Evolutionary conservation across 148 eudicot genomes (phyloP).

Genomic region (Chenopodium berlandieri): DNA sequence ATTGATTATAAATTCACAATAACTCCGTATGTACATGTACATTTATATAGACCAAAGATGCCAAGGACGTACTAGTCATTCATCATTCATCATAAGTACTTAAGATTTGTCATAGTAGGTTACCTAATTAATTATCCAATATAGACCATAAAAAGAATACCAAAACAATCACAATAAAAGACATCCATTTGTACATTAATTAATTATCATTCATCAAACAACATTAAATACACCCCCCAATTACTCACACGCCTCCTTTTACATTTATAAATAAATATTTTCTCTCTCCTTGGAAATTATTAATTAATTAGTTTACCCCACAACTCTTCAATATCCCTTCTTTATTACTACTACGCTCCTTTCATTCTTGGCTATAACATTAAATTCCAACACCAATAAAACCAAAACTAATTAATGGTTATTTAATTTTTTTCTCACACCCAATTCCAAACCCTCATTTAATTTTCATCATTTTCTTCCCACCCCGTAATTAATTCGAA

Average conservation of each 20-base stretch:
- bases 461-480: conserved; percentile 11
- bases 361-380: conserved; percentile 4
- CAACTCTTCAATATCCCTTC: neutral
- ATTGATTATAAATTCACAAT: too few species aligned
- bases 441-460: conserved; percentile 36
- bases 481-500: neutral
- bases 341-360: too few species aligned
- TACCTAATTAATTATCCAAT: neutral
- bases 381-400: conserved; percentile 33
- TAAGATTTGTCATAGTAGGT: neutral
- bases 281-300: too few species aligned
- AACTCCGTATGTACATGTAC: too few species aligned
- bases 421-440: conserved; percentile 26
- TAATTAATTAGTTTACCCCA: neutral
- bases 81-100: neutral
- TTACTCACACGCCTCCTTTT: conserved; percentile 21
- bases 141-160: neutral
- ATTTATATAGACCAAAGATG: neutral
- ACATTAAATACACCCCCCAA: conserved; percentile 20
- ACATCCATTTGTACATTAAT: neutral
- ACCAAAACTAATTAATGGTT: conserved; percentile 33
- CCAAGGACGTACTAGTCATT: neutral
- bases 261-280: too few species aligned
- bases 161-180: neutral
- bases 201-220: neutral